These are phyloP conservation scores for Pseudocercospora musae DNA, from an alignment of 2,329 filamentous ascomycete genomes.

Conservation along the genomic window DNA sequence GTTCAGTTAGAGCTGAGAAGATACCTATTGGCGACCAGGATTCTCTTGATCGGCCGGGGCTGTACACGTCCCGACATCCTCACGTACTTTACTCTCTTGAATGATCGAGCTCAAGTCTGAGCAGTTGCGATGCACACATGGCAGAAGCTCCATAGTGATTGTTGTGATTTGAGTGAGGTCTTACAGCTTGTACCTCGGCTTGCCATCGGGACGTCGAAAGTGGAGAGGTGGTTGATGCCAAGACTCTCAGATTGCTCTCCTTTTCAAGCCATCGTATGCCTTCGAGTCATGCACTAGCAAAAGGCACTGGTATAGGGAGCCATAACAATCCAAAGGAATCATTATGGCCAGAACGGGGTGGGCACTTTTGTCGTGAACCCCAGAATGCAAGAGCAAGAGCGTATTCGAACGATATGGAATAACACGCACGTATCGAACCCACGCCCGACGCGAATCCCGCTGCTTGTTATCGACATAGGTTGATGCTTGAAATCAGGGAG, in stretches of 20 bases:
- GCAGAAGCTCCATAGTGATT: background rate
- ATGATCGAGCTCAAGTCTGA: background rate
- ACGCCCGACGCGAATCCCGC: too few species aligned
- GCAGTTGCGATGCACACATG: background rate
- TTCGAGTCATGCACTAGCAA: too few species aligned
- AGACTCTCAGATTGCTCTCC: background rate
- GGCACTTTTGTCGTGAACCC: too few species aligned
- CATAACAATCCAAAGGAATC: too few species aligned
- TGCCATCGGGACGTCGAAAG: background rate
- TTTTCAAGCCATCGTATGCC: too few species aligned
- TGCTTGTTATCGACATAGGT: too few species aligned
- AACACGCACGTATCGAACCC: too few species aligned
- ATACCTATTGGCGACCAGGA: conserved; percentile 34
- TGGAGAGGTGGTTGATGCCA: background rate
- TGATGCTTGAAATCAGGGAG: too few species aligned
- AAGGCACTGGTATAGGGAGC: too few species aligned
- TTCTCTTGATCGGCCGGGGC: conserved; percentile 27
- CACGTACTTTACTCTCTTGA: background rate
- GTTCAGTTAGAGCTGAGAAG: background rate
- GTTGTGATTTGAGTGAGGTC: background rate
- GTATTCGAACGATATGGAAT: too few species aligned
- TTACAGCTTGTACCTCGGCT: background rate
- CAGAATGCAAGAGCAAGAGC: too few species aligned
- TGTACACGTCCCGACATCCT: conserved; percentile 6
- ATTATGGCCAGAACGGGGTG: too few species aligned